Evolutionary conservation across 805 yeast species (phyloP), one percentile per base, ranked within the genome.

Genomic region (Metschnikowia lochheadii): DNA sequence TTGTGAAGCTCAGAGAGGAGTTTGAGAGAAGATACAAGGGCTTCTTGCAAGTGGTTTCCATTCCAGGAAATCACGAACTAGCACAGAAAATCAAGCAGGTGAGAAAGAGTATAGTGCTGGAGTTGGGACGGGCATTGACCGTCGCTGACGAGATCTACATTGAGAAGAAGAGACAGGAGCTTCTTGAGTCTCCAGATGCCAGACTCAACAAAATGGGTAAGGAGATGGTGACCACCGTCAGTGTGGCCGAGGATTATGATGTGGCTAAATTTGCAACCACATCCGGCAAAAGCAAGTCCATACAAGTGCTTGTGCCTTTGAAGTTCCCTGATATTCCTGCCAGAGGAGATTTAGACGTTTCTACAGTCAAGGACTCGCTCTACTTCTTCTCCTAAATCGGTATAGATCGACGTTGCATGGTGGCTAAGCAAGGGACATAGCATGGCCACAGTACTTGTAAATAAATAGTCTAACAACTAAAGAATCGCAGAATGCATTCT

Each of bases 261-360:
- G 52, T 65, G 50, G 50, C 65, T 46, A 49, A 62, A 38, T 46
- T 62, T 11, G 56, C 63, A 10, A 64, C 63, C 5, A 49, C 55
- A 10, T 50, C 63, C 2, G 58, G 63, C 8, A 53, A 60, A 5
- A 38, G 63, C 34, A 62, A 59, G 40, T 64, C 70, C 0, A 55
- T 73, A 38, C 76, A 73, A 49, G 73, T 85, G 2, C 69, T 88
- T 50, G 83, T 81, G 7, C 96, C 96, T 5, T 73, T 89, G 59
- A 69, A 66, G 40, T 72, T 89, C 55, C 95, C 96, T 0, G 76
- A 73, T 0, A 79, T 89, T 39, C 97, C 97, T 13, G 71, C 77
- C 45, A 84, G 80, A 65, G 99, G 97, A 46, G 83, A 82, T 15
- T 88, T 92, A 59, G 95, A 92, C 62, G 95, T 92, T 35, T 69